Evolutionary conservation across 257 asterid genomes (phyloP), one percentile per base, ranked within the genome.

Genomic region (Capsicum chinense): DNA sequence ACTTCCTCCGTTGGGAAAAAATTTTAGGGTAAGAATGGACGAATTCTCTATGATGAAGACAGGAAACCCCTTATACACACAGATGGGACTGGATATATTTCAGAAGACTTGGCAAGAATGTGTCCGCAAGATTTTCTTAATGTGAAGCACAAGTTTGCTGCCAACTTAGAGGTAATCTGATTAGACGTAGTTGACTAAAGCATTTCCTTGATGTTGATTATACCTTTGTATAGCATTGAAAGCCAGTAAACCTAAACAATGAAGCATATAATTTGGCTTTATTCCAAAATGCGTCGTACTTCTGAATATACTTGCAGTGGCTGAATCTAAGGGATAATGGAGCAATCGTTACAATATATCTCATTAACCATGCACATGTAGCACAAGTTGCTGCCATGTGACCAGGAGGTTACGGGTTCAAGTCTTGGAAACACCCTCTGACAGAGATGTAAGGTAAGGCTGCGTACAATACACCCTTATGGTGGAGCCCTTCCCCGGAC

Each of bases 51-150:
- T 56, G 95, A 90, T 57, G 95, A 88, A 81, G 97, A 92, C 83
- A 94, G 94, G 26, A 87, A 91, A 67, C 90, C 90, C 69, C 89
- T 91, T 85, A 54, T 94, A 66, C 94, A 90, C 84, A 93, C 99
- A 17, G 99, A 95, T 87, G 99, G 98, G 79, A 94, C 99, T 13
- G 99, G 99, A 37, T 94, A 52, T 80, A 91, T 95, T 58, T 95
- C 99, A 5, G 93, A 92, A 87, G 95, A 94, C 88, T 88, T 95
- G 89, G 97, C 97, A 69, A 81, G 88, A 88, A 88, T 84, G 87
- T 95, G 99, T 79, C 95, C 95, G 0, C 84, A 89, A 81, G 89
- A 88, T 83, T 87, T 93, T 82, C 70, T 78, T 56, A 81, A 63
- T 14, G 91, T 87, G 70, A 92, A 85, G 88, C 85, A 84, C 87